phyloP scores from a whole-genome alignment of 108 stramenopile species.

The Skeletonema menzelii region DNA sequence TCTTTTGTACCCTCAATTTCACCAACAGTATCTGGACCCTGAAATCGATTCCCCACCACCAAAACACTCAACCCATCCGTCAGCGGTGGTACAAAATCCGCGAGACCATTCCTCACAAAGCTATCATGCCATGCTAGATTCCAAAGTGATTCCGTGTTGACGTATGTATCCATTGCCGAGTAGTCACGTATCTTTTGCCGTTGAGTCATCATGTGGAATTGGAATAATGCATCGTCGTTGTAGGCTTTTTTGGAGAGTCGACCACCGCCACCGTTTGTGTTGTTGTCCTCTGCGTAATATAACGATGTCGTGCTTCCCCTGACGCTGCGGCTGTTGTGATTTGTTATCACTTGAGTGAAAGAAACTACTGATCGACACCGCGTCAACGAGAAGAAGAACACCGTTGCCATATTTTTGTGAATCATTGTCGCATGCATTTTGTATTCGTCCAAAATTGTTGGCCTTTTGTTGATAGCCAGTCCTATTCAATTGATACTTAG shows the following conservation, averaged over 20 bases:
- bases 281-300: background rate
- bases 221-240: conserved; percentile 8
- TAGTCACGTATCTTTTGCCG: conserved; percentile 13
- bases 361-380: too few relatives aligned
- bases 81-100: conserved; percentile 23
- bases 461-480: background rate
- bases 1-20: background rate
- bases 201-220: conserved; percentile 16
- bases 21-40: background rate
- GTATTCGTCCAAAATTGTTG: too few relatives aligned
- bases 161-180: conserved; percentile 10
- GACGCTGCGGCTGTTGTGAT: background rate
- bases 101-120: conserved; percentile 15
- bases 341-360: background rate
- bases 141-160: conserved; percentile 8
- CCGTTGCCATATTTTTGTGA: too few relatives aligned
- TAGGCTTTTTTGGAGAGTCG: conserved; percentile 9
- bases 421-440: too few relatives aligned
- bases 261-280: background rate
- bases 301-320: background rate
- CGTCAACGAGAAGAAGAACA: too few relatives aligned
- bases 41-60: conserved; percentile 5
- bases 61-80: conserved; percentile 6
- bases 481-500: too few relatives aligned
- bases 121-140: conserved; percentile 17